Conservation (phyloP, 495 filamentous ascomycete genomes). For the Neurospora discreta region DNA sequence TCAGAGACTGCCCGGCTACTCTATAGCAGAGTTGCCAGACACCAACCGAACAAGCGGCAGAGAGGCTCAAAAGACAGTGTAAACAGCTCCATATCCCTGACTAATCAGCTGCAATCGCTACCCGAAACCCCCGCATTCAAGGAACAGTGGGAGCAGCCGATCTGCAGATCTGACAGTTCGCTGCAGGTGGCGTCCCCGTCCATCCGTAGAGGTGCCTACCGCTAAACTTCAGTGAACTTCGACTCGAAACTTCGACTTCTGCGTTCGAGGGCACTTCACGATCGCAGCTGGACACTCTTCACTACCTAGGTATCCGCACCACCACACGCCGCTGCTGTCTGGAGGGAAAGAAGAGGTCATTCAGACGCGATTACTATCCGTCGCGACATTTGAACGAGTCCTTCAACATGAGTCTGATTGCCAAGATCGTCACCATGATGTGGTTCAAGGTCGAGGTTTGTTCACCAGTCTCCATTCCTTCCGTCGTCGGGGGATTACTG, state of each 20-base stretch:
- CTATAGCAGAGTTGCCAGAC: background rate
- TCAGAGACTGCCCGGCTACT: too few relatives aligned
- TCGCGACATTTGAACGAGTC: background rate
- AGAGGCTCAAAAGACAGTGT: background rate
- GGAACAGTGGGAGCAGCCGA: background rate
- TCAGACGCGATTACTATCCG: background rate
- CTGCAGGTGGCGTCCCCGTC: background rate
- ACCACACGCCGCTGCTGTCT: background rate
- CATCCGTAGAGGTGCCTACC: background rate
- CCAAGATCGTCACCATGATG: background rate
- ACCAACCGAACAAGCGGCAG: background rate
- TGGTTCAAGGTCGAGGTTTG: background rate
- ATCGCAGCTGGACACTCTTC: background rate
- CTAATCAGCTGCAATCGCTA: background rate
- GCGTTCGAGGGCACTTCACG: background rate
- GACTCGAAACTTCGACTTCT: background rate
- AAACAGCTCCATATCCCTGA: background rate
- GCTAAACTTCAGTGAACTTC: background rate
- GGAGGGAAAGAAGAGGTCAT: background rate
- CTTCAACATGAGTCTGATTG: background rate
- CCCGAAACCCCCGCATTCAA: background rate
- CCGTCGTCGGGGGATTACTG: background rate
- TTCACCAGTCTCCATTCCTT: background rate
- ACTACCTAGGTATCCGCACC: background rate
- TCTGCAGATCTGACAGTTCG: background rate